phyloP scores from a whole-genome alignment of 2,329 filamentous ascomycete species.

The Alternaria panax region DNA sequence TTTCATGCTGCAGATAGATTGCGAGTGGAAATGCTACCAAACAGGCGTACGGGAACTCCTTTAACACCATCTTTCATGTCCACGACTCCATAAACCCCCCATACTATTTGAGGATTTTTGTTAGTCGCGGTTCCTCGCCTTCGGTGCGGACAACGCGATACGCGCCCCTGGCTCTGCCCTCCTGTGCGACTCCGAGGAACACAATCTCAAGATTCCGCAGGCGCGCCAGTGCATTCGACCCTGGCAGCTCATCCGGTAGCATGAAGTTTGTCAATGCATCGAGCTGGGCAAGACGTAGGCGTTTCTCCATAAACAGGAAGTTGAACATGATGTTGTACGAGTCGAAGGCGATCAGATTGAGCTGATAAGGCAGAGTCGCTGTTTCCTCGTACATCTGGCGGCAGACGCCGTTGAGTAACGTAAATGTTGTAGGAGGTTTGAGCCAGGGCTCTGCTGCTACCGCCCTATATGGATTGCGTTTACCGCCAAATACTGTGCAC shows the following conservation, averaged over 20 bases:
- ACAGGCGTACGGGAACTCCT: neutral
- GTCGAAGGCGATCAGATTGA: constrained; percentile 34
- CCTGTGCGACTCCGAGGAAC: constrained; percentile 15
- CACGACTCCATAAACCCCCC: neutral
- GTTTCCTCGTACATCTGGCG: constrained; percentile 44
- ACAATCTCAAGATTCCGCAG: constrained; percentile 34
- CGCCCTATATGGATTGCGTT: constrained; percentile 20
- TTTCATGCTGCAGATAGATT: neutral
- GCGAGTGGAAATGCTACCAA: neutral
- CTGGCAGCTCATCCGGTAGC: constrained; percentile 25
- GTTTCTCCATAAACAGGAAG: constrained; percentile 34
- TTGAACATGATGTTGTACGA: constrained; percentile 37
- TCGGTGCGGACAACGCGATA: constrained; percentile 27
- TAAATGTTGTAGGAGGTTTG: constrained; percentile 18
- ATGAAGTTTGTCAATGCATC: constrained; percentile 29
- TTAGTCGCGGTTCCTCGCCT: constrained; percentile 22
- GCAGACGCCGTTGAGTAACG: constrained; percentile 35
- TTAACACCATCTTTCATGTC: neutral
- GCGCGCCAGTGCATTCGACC: constrained; percentile 21
- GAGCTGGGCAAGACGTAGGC: constrained; percentile 29
- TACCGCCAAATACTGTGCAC: constrained; percentile 24
- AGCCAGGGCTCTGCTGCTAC: constrained; percentile 6
- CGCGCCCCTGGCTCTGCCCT: constrained; percentile 17
- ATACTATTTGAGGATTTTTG: constrained; percentile 3
- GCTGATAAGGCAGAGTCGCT: constrained; percentile 32